Evolutionary conservation across 352 stramenopile genomes (phyloP), one percentile per base, ranked within the genome.

Genomic region (Pythium coloratum): DNA sequence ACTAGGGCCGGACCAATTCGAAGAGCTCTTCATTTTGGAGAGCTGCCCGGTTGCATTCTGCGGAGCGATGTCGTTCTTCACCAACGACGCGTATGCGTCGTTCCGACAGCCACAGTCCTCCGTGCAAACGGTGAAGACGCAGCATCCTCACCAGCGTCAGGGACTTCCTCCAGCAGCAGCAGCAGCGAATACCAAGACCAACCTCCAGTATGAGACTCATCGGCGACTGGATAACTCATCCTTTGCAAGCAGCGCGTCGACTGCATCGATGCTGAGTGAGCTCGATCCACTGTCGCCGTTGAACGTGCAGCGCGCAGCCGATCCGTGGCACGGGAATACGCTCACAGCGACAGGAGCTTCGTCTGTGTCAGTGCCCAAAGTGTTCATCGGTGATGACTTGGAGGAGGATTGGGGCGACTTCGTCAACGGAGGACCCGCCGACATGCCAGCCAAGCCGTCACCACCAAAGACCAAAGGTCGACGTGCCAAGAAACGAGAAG

Each of bases 361-460:
- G n/a, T 28, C 62, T 4, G 78, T 16, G n/a, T 65, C 38, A 24
- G 46, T 57, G 20, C 55, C 78, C 30, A 86, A 88, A 40, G 73
- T 86, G 5, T 78, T 83, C 60, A 55, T 72, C 68, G 40, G 67
- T 3, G 59, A 73, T 54, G 66, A 74, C 6, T 6, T 55, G 14
- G 65, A 76, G 10, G 80, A 87, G 47, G 82, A 87, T 36, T 91
- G 82, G 80, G 74, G 82, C 9, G 80, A 91, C 3, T 91, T 91
- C 33, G 67, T 86, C 32, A 84, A 76, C 36, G 83, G 73, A 34
- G 44, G 49, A 59, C 13, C 26, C 24, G 28, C 18, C 44, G 30
- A 20, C 18, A 8, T 50, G 20, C 20, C 20, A 53, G 7, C 36
- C 18, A 30, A 20, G 51, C 12, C 16, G 36, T 49, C 54, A 69